These are phyloP conservation scores for Hibiscus trionum DNA, from an alignment of 345 rosid species.

Conservation along the genomic window DNA sequence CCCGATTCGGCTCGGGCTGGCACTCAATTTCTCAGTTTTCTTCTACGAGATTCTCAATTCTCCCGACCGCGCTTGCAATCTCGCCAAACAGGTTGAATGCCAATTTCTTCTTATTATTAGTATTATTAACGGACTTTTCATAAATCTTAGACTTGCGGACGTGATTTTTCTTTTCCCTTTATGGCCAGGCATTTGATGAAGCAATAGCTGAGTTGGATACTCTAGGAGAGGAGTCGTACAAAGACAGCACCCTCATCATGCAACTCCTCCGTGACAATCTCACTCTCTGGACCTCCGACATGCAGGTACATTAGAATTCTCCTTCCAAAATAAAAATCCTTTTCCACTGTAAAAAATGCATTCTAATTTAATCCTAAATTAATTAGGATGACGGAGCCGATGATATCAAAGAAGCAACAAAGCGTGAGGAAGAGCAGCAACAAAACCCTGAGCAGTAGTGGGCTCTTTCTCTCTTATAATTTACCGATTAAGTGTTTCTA, in stretches of 20 bases:
- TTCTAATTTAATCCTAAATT: neutral
- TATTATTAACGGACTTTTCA: neutral
- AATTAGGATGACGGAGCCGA: conserved; percentile 78
- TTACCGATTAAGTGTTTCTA: conserved; percentile 20
- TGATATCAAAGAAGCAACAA: conserved; percentile 79
- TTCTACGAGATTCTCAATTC: conserved; percentile 89
- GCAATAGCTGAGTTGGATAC: conserved; percentile 92
- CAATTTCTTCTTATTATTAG: too few relatives aligned
- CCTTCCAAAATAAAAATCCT: neutral
- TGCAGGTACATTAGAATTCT: conserved; percentile 56
- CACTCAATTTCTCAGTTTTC: conserved; percentile 85
- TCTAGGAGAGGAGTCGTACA: conserved; percentile 91
- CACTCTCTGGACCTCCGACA: conserved; percentile 94
- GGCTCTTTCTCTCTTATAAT: neutral
- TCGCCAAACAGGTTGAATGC: conserved; percentile 67
- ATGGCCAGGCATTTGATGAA: conserved; percentile 74
- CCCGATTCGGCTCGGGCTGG: conserved; percentile 84
- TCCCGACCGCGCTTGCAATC: conserved; percentile 90
- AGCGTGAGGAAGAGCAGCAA: conserved; percentile 42
- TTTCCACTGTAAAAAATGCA: neutral
- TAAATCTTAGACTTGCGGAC: neutral
- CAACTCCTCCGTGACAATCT: conserved; percentile 95
- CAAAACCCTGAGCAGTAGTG: conserved; percentile 27
- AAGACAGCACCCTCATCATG: conserved; percentile 95
- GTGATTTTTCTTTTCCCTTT: neutral